Conservation (phyloP, 2,329 filamentous ascomycete genomes). For the Cadophora sp. region DNA sequence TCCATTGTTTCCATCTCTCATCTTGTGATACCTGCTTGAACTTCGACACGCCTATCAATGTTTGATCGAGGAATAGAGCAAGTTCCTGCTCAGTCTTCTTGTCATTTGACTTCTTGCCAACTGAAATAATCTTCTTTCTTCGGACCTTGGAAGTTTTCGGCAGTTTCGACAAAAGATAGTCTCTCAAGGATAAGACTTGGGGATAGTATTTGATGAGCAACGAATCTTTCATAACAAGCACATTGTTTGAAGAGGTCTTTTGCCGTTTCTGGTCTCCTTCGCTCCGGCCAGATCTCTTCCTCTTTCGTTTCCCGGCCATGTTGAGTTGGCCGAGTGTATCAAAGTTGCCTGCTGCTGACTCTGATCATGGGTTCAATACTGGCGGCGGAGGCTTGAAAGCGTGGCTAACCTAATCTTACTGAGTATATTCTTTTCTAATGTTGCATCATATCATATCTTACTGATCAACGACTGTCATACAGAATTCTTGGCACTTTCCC, state of each 20-base stretch:
- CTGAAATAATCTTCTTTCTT: conserved; percentile 59
- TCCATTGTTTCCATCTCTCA: conserved; percentile 61
- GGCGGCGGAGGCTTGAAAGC: background rate
- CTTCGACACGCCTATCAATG: conserved; percentile 41
- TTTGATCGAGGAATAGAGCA: conserved; percentile 42
- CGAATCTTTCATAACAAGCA: conserved; percentile 56
- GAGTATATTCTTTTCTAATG: conserved; percentile 3
- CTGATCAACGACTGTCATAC: background rate
- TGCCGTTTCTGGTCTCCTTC: conserved; percentile 42
- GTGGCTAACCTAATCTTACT: background rate
- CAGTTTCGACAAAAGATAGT: conserved; percentile 71
- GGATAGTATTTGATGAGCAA: conserved; percentile 74
- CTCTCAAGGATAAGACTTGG: conserved; percentile 69
- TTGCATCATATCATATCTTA: background rate
- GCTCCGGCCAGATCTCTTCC: conserved; percentile 36
- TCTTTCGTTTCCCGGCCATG: conserved; percentile 53
- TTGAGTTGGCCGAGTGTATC: conserved; percentile 4
- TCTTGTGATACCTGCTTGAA: conserved; percentile 38
- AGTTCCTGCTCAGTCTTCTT: conserved; percentile 28
- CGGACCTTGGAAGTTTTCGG: conserved; percentile 70
- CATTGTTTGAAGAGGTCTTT: conserved; percentile 28
- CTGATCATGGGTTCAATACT: background rate
- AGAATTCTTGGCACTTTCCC: background rate
- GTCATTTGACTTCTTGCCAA: conserved; percentile 42
- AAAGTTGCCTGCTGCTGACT: background rate